phyloP scores from a whole-genome alignment of 345 rosid genomes.

The Ricinus communis region DNA sequence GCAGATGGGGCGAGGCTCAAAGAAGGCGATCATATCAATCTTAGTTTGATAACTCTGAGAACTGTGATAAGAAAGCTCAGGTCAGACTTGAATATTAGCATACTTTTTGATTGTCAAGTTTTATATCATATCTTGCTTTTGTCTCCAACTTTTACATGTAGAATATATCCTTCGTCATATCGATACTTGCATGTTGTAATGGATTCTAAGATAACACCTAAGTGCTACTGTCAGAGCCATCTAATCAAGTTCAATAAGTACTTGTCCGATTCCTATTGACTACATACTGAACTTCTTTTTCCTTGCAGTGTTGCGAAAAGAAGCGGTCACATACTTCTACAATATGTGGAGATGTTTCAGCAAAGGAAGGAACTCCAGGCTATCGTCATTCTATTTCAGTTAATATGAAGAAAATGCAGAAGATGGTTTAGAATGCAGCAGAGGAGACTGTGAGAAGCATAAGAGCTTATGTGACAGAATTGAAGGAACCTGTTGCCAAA shows the following conservation, averaged over 20 bases:
- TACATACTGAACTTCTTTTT: constrained; percentile 8
- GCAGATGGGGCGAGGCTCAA: constrained; percentile 95
- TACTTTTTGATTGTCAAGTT: background rate
- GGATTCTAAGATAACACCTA: background rate
- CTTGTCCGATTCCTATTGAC: constrained; percentile 4
- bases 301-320: constrained; percentile 79
- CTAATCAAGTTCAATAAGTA: constrained; percentile 1
- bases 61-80: constrained; percentile 97
- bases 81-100: constrained; percentile 31
- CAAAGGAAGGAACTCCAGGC: constrained; percentile 77
- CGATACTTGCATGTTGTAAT: background rate
- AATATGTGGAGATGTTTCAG: constrained; percentile 72
- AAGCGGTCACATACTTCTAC: constrained; percentile 85
- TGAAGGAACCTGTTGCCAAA: constrained; percentile 95
- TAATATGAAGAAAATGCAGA: constrained; percentile 98
- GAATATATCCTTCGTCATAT: background rate
- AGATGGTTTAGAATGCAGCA: constrained; percentile 98
- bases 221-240: background rate
- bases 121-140: no score
- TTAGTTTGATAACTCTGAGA: constrained; percentile 97
- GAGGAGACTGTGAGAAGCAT: constrained; percentile 98
- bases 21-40: constrained; percentile 99
- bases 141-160: background rate
- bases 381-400: constrained; percentile 80
- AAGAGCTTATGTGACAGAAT: constrained; percentile 83